Evolutionary conservation across 208 protist species (phyloP).

Genomic region (Acanthamoeba divionensis): DNA sequence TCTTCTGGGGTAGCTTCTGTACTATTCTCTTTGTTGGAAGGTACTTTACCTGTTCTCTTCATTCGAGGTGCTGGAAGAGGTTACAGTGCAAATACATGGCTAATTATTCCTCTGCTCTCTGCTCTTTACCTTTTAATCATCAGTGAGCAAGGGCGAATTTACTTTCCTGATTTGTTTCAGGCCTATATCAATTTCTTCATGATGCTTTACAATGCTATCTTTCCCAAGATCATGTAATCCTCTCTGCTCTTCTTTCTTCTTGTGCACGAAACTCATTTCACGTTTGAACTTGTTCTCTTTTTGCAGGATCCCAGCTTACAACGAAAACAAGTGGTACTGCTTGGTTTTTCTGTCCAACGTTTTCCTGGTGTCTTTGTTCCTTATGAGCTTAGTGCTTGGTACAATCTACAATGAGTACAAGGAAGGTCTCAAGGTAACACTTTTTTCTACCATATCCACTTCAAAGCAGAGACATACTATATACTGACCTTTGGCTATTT

Average conservation of each 20-base stretch:
- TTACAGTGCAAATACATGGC: too few species aligned
- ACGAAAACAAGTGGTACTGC: neutral
- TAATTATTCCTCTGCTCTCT: neutral
- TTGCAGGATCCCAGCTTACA: neutral
- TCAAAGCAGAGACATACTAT: too few species aligned
- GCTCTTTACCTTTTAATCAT: neutral
- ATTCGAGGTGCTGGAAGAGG: too few species aligned
- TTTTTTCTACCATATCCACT: neutral
- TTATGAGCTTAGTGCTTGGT: neutral
- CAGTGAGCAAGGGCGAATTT: neutral
- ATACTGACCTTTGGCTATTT: too few species aligned
- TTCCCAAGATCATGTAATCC: neutral
- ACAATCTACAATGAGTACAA: slow-evolving; percentile 40
- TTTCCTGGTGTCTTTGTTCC: neutral
- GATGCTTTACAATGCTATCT: neutral
- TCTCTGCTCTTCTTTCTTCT: neutral
- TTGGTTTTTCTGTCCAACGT: neutral
- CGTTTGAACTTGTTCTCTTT: neutral
- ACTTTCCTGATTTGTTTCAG: neutral
- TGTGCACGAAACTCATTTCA: neutral
- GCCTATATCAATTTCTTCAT: slow-evolving; percentile 11
- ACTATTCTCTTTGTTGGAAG: neutral
- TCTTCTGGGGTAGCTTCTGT: neutral
- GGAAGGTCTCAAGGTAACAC: slow-evolving; percentile 4
- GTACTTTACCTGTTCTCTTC: neutral